These are phyloP conservation scores for Cicer cuneatum DNA, from an alignment of 306 rosid species.

Conservation along the genomic window DNA sequence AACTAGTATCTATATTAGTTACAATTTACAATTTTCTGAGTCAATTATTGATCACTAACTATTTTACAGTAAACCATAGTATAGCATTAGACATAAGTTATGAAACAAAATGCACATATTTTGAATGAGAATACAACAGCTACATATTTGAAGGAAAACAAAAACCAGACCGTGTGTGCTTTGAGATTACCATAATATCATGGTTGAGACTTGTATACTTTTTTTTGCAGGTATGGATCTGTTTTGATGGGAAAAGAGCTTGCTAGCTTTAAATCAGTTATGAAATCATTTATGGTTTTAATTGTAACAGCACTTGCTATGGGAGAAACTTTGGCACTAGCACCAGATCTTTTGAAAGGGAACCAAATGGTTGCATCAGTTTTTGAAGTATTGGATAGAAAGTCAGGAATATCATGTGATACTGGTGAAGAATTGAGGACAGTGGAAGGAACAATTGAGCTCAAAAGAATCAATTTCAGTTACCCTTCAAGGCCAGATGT, in stretches of 20 bases:
- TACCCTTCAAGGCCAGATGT: constrained; percentile 95
- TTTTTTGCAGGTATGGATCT: constrained; percentile 83
- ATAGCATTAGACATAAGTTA: too few relatives aligned
- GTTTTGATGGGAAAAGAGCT: constrained; percentile 89
- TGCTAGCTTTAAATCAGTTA: constrained; percentile 85
- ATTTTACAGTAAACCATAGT: too few relatives aligned
- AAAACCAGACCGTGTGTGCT: too few relatives aligned
- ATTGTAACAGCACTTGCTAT: constrained; percentile 90
- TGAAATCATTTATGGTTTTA: constrained; percentile 93
- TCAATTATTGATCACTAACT: too few relatives aligned
- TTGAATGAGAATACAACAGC: too few relatives aligned
- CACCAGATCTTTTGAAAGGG: constrained; percentile 94
- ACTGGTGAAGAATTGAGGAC: constrained; percentile 70
- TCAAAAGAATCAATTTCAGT: constrained; percentile 70
- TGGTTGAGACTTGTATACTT: constrained; percentile 34
- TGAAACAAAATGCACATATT: too few relatives aligned
- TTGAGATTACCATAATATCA: too few relatives aligned
- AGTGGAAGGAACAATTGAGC: constrained; percentile 88
- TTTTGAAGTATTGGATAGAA: constrained; percentile 79
- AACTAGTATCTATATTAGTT: too few relatives aligned
- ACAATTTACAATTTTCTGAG: too few relatives aligned
- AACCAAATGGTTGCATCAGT: constrained; percentile 95
- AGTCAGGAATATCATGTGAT: constrained; percentile 65
- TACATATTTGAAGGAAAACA: too few relatives aligned
- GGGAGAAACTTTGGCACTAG: constrained; percentile 91